Percentiles rank a stretch among this genome's conserved stretches.
Conservation (phyloP, 306 rosid genomes). For the barrel medic (Medicago truncatula) region DNA sequence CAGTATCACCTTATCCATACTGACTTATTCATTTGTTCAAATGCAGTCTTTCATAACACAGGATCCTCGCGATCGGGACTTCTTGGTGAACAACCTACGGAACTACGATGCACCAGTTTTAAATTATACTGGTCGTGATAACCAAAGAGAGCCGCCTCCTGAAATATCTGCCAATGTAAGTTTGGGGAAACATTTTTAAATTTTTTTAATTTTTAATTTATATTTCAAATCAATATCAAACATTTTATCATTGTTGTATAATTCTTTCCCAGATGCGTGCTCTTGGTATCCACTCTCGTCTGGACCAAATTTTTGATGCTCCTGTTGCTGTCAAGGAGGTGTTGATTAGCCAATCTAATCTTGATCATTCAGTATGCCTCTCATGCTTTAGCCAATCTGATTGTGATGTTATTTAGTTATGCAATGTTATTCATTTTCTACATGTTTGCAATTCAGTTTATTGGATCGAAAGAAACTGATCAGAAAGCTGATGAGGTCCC, state of each 20-base stretch:
- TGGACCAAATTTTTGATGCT: constrained; percentile 94
- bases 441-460: constrained; percentile 59
- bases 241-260: constrained; percentile 33
- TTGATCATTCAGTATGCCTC: constrained; percentile 77
- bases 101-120: constrained; percentile 72
- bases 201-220: no score
- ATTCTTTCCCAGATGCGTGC: constrained; percentile 62
- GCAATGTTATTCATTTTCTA: constrained; percentile 14
- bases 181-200: constrained; percentile 18
- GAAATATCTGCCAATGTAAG: constrained; percentile 72
- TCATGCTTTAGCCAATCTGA: constrained; percentile 3
- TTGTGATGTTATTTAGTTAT: constrained; percentile 22
- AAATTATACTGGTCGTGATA: constrained; percentile 64
- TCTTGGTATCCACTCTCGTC: constrained; percentile 78
- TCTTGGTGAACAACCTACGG: constrained; percentile 64
- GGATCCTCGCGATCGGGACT: constrained; percentile 84
- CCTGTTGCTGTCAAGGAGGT: constrained; percentile 89
- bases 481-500: constrained; percentile 71
- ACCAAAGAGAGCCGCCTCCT: constrained; percentile 51
- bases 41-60: constrained; percentile 92
- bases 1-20: constrained; percentile 4
- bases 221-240: background rate
- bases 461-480: constrained; percentile 83
- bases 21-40: constrained; percentile 20
- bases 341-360: constrained; percentile 65